Conservation (phyloP, 331 rosid genomes). For the Quercus lobata region DNA sequence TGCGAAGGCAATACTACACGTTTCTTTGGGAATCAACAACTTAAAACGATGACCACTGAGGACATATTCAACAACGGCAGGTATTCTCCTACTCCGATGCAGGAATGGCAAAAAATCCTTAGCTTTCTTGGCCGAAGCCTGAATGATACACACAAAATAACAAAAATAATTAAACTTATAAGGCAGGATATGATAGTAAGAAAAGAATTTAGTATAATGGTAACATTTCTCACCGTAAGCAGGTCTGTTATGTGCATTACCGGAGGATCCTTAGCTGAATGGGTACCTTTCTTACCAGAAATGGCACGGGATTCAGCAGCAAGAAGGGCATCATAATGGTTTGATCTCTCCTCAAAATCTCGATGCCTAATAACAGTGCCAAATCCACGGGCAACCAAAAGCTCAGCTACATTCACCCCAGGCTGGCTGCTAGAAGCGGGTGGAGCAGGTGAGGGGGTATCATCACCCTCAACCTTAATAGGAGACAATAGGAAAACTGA, state of each 20-base stretch:
- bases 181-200: neutral
- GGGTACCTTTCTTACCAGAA: constrained; percentile 72
- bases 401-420: constrained; percentile 71
- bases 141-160: constrained; percentile 8
- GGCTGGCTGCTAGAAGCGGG: constrained; percentile 45
- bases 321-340: constrained; percentile 81
- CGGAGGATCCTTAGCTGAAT: constrained; percentile 86
- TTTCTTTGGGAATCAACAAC: constrained; percentile 88
- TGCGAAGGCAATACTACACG: constrained; percentile 87
- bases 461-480: constrained; percentile 62
- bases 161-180: constrained; percentile 1
- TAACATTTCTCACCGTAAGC: constrained; percentile 47
- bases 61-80: constrained; percentile 92
- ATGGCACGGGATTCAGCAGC: constrained; percentile 82
- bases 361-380: constrained; percentile 85
- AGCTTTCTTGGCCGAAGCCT: constrained; percentile 86
- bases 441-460: constrained; percentile 42
- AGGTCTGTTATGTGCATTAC: constrained; percentile 89
- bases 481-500: constrained; percentile 57
- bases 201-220: constrained; percentile 1
- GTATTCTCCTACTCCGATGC: constrained; percentile 75
- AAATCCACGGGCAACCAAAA: constrained; percentile 73
- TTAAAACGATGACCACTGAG: constrained; percentile 93
- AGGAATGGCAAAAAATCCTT: constrained; percentile 83
- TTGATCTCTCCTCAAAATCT: constrained; percentile 93